Evolutionary conservation across 495 filamentous ascomycete genomes (phyloP), one percentile per base, ranked within the genome.

Genomic region (Penicillium paxilli): DNA sequence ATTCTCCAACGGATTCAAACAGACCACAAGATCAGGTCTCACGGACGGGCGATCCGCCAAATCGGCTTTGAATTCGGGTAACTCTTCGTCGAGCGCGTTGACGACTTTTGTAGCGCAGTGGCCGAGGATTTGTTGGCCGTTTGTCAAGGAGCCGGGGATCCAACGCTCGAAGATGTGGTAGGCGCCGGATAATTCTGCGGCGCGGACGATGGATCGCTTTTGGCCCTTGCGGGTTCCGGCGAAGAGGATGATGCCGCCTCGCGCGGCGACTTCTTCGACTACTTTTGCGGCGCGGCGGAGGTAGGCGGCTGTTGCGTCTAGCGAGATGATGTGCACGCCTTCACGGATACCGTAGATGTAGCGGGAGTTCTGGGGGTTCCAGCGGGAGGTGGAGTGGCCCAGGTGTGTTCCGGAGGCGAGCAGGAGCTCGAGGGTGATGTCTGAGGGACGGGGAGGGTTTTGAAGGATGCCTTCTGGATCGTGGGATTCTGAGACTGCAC

Each of bases 151-250:
- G 0, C 94, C 94, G 0, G 94, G 91, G 54, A 84, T 91, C 94
- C 94, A 99, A 58, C 91, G 85, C 63, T 92, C 89, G 65, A 96
- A 99, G 17, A 98, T 71, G 74, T 98, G 92, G 64, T 88, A 98
- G 0, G 83, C 91, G 44, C 80, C 76, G 0, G 92, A 85, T 42
- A 95, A 70, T 68, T 87, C 69, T 3, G 94, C 92, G 2, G 92
- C 92, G 24, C 83, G 80, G 24, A 96, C 90, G 1, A 98, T 91
- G 41, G 80, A 74, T 26, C 83, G 73, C 61, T 86, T 87, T 57
- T 96, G 92, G 11, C 90, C 92, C 26, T 76, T 72, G 10, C 94
- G 82, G 0, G 87, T 96, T 28, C 94, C 94, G 1, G 91, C 93
- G 65, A 98, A 98, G 20, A 98, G 81, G 42, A 97, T 87, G 35